Evolutionary conservation across 2,329 filamentous ascomycete species (phyloP), one percentile per base, ranked within the genome.

Genomic region (Ophiostoma piceae): DNA sequence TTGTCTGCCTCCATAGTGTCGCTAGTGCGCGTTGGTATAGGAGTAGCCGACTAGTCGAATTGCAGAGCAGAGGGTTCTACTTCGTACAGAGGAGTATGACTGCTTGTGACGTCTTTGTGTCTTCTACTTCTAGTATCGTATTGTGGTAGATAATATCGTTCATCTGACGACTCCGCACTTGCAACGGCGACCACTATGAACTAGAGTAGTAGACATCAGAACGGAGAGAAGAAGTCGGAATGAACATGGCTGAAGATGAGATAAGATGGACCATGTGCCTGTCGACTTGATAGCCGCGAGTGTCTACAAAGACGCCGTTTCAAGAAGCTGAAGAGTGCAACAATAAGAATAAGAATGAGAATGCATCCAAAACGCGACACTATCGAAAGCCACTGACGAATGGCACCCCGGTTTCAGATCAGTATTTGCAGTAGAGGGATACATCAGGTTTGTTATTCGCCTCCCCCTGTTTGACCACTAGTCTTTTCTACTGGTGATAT

Each of bases 361-460:
- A 47, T 47, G 43, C 41, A 14, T 43, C 14, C 43, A 47, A 47
- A 47, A n/a, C 1, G 16, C 11, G 16, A 47, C n/a, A 57, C 51
- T 57, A 57, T 57, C 22, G 51, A 57, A 57, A 57, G 51, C 51
- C 51, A 57, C 51, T 57, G 51, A 57, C n/a, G 22, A 57, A 26
- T 26, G 22, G 51, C 51, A 57, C n/a, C 26, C 51, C 51, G n/a
- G 22, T 57, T 57, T 29, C 51, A 57, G 51, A 57, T 19, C 41
- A 47, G 41, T 35, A 35, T 35, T 35, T 35, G 12, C 12, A 6
- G 41, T 14, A 16, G 41, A 43, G 12, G 41, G 41, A 43, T 47
- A 47, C 43, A 47, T 47, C 43, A 47, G 43, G 41, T 43, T 7
- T 47, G 51, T 12, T 22, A 26, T 57, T 57, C 22, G 51, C 51